Percentiles rank a stretch among this genome's conserved stretches.
phyloP scores from a whole-genome alignment of 2,329 filamentous ascomycete genomes.

The Annulohypoxylon truncatum region DNA sequence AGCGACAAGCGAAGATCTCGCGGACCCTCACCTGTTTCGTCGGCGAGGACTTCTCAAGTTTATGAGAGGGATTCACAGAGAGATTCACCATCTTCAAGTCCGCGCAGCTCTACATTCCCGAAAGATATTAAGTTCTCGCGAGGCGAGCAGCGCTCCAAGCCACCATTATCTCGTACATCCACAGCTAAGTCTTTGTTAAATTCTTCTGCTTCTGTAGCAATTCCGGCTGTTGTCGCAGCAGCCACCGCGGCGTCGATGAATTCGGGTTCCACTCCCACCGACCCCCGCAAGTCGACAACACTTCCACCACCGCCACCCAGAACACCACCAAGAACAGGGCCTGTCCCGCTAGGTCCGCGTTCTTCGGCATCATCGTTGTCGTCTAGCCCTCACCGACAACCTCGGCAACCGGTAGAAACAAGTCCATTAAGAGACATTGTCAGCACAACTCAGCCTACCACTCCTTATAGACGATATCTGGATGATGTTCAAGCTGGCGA shows the following conservation, averaged over 20 bases:
- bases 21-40: conserved; percentile 43
- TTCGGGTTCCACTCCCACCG: conserved; percentile 23
- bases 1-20: conserved; percentile 40
- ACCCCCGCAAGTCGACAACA: conserved; percentile 30
- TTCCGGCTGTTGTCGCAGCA: conserved; percentile 38
- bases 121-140: conserved; percentile 42
- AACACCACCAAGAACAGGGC: conserved; percentile 31
- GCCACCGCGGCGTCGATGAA: conserved; percentile 22
- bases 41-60: conserved; percentile 44
- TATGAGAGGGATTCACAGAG: conserved; percentile 42
- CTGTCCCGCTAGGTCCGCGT: conserved; percentile 34
- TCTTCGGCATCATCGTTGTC: conserved; percentile 40
- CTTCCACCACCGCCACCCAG: conserved; percentile 21
- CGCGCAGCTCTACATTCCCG: conserved; percentile 49
- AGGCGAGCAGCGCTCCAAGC: conserved; percentile 40
- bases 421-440: conserved; percentile 50
- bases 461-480: conserved; percentile 65
- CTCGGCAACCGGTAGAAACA: conserved; percentile 62
- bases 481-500: conserved; percentile 61
- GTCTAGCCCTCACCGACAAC: conserved; percentile 44
- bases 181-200: conserved; percentile 41
- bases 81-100: conserved; percentile 40
- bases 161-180: conserved; percentile 43
- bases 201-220: conserved; percentile 26
- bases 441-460: conserved; percentile 49